Base-by-base conservation (phyloP, 805 yeast species). In the Candida vaughaniae region DNA sequence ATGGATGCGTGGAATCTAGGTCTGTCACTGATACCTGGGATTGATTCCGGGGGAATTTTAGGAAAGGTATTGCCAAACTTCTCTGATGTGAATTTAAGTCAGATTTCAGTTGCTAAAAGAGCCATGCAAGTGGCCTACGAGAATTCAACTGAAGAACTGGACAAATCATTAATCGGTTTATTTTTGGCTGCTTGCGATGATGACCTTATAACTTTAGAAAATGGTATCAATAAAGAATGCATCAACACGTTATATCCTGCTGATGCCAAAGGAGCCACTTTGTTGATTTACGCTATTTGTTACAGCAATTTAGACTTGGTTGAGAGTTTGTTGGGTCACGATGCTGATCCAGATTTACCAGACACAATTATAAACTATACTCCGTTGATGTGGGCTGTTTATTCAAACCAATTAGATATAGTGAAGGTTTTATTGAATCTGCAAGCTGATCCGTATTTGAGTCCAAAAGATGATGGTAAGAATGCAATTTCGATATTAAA, bases 361-460 rank as follows among this genome's bases (percentile, higher is more conserved):
- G 90, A 82, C 47, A 60, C 68, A 2, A 38, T 76, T 16, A 54
- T 75, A 16, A 69, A 75, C 2, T 80, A 77, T 57, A 74, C 87
- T 0, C 87, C 96, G 8, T 58, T 85, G 30, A 86, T 85, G 93
- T 87, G 95, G 95, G 90, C 95, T 0, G 77, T 86, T 3, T 74
- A 80, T 47, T 69, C 81, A 46, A 74, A 78, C 36, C 76, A 77
- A 36, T 57, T 73, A 41, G 69, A 71, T 9, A 69, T 82, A 30
- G 80, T 77, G 11, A 73, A 76, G 31, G 60, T 72, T 38, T 61
- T 87, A 41, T 58, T 88, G 36, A 75, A 77, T 29, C 69, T 70
- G 39, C 84, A 82, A 25, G 91, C 90, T 0, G 83, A 81, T 42
- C 78, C 80, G 1, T 66, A 72, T 27, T 60, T 73, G 31, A 12